These are phyloP conservation scores for Alternaria viburni DNA, from an alignment of 2,329 filamentous ascomycete genomes.

Conservation along the genomic window DNA sequence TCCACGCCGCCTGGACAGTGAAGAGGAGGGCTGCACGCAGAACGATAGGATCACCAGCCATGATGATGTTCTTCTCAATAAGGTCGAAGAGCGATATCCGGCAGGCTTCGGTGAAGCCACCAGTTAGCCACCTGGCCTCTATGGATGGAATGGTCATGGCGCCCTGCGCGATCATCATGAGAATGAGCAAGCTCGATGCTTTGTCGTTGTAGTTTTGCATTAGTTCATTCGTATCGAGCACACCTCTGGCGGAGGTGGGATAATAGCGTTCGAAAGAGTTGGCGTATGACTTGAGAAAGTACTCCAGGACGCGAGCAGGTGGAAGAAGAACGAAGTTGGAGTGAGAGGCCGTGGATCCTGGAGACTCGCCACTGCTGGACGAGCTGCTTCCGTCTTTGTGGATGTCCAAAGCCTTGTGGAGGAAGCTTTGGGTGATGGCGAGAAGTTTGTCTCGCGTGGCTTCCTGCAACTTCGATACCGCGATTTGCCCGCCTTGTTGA, in stretches of 20 bases:
- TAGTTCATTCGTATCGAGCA: slow-evolving; percentile 70
- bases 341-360: slow-evolving; percentile 53
- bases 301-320: slow-evolving; percentile 69
- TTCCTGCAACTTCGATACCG: slow-evolving; percentile 58
- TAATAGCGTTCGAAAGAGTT: slow-evolving; percentile 72
- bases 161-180: slow-evolving; percentile 76
- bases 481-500: slow-evolving; percentile 54
- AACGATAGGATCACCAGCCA: slow-evolving; percentile 69
- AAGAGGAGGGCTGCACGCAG: slow-evolving; percentile 71
- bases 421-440: slow-evolving; percentile 73
- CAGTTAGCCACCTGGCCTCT: slow-evolving; percentile 69
- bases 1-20: slow-evolving; percentile 73
- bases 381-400: slow-evolving; percentile 61
- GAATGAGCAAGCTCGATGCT: slow-evolving; percentile 68
- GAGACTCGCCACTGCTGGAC: slow-evolving; percentile 52
- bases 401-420: slow-evolving; percentile 73
- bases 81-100: slow-evolving; percentile 75
- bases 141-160: slow-evolving; percentile 69
- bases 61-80: slow-evolving; percentile 73
- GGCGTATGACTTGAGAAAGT: slow-evolving; percentile 70
- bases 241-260: slow-evolving; percentile 65
- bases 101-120: slow-evolving; percentile 72
- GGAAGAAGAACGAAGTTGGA: slow-evolving; percentile 71
- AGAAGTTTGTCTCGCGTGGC: slow-evolving; percentile 71
- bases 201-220: slow-evolving; percentile 67